Conservation (phyloP, 1,284 basidiomycete genomes). For the Trametes hirsuta region DNA sequence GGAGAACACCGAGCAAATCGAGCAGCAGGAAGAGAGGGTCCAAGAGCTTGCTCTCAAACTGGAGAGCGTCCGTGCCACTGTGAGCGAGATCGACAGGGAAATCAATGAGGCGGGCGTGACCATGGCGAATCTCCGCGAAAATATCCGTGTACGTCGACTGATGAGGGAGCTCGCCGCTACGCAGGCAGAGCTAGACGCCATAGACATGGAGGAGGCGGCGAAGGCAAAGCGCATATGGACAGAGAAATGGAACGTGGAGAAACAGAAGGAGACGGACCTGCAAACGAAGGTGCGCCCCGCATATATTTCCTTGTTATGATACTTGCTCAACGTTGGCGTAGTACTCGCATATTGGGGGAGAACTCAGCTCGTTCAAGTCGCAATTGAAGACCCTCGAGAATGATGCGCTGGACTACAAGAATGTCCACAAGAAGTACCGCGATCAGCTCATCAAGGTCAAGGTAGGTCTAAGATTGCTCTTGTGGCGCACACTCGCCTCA, state of each 20-base stretch:
- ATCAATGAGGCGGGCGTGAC: constrained; percentile 74
- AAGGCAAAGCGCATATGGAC: constrained; percentile 85
- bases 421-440: constrained; percentile 85
- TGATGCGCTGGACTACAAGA: constrained; percentile 88
- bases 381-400: constrained; percentile 70
- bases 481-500: neutral
- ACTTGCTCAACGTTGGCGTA: constrained; percentile 35
- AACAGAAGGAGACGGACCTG: constrained; percentile 72
- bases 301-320: constrained; percentile 1
- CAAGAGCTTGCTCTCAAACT: constrained; percentile 57
- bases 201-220: constrained; percentile 83
- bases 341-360: constrained; percentile 84
- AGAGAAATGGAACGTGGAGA: constrained; percentile 73
- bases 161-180: constrained; percentile 68
- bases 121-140: constrained; percentile 82
- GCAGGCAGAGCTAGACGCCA: constrained; percentile 72
- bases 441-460: constrained; percentile 95
- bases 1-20: constrained; percentile 64
- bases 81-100: constrained; percentile 66
- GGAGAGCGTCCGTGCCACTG: constrained; percentile 55
- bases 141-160: constrained; percentile 79
- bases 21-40: constrained; percentile 63
- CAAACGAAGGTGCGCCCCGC: constrained; percentile 64
- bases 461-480: constrained; percentile 44
- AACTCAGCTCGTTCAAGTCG: constrained; percentile 76